A percentile compares a stretch with the other conserved stretches of the same genome.
Evolutionary conservation across 2,329 filamentous ascomycete genomes (phyloP).

Genomic region (Ambrosiella xylebori): DNA sequence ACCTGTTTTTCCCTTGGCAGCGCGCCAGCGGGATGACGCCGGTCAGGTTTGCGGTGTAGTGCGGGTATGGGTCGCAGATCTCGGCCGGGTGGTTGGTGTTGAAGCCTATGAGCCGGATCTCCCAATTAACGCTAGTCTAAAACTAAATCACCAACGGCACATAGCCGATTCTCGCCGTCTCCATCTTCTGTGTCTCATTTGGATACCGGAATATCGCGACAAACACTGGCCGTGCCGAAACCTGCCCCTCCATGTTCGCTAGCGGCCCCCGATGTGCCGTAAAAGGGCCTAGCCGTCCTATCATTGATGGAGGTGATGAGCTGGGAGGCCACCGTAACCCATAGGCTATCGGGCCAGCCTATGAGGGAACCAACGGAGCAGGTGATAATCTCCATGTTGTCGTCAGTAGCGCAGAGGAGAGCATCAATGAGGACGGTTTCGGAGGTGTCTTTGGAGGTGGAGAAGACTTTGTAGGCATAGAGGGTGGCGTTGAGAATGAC

Average conservation of each 20-base stretch:
- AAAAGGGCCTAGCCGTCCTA: slow-evolving; percentile 31
- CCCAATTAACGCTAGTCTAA: slow-evolving; percentile 13
- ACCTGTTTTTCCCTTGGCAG: background rate
- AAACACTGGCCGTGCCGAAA: slow-evolving; percentile 8
- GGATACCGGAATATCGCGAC: too few relatives aligned
- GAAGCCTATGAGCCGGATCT: slow-evolving; percentile 27
- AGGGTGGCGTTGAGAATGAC: slow-evolving; percentile 17
- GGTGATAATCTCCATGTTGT: slow-evolving; percentile 28
- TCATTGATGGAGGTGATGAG: slow-evolving; percentile 32
- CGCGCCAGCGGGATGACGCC: slow-evolving; percentile 17
- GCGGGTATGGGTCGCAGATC: slow-evolving; percentile 18
- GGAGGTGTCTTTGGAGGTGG: slow-evolving; percentile 28
- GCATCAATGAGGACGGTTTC: slow-evolving; percentile 21
- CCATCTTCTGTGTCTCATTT: background rate
- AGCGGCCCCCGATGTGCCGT: slow-evolving; percentile 25
- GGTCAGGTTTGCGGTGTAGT: slow-evolving; percentile 14
- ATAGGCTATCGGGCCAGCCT: slow-evolving; percentile 26
- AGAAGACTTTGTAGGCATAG: slow-evolving; percentile 17
- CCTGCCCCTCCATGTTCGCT: slow-evolving; percentile 22
- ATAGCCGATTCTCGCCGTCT: slow-evolving; percentile 5
- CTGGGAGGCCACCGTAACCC: slow-evolving; percentile 25
- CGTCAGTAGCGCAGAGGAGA: slow-evolving; percentile 21
- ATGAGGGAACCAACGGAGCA: slow-evolving; percentile 23
- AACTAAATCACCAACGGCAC: slow-evolving; percentile 7
- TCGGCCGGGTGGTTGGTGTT: slow-evolving; percentile 17